Conservation (phyloP, 2,329 filamentous ascomycete genomes). For the Chrysoporthe puriensis region DNA sequence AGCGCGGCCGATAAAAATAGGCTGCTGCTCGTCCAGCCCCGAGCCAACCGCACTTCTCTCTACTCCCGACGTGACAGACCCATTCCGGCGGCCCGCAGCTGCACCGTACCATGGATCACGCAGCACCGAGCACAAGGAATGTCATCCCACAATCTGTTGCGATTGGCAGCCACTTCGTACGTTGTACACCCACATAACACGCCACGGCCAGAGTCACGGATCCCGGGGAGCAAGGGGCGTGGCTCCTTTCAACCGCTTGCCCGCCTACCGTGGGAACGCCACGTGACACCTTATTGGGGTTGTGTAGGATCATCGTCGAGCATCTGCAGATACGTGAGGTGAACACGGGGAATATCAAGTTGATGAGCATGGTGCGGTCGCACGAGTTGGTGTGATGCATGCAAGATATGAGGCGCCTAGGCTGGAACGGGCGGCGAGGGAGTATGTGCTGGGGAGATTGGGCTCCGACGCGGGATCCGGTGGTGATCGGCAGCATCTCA, state of each 20-base stretch:
- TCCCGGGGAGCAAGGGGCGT: not conserved
- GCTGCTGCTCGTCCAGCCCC: not conserved
- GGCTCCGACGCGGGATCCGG: not conserved
- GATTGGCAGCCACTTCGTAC: conserved; percentile 4
- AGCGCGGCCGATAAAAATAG: no score
- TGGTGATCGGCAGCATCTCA: no score
- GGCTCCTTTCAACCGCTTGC: not conserved
- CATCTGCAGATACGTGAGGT: not conserved
- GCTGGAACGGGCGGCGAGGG: not conserved
- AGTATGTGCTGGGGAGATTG: not conserved
- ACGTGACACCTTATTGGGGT: not conserved
- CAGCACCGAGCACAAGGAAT: not conserved
- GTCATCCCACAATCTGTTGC: not conserved
- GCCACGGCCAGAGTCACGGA: not conserved
- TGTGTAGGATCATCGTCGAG: not conserved
- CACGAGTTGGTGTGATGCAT: not conserved
- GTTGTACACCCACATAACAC: not conserved
- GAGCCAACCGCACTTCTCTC: not conserved
- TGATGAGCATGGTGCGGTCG: not conserved
- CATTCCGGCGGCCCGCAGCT: not conserved
- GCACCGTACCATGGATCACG: not conserved
- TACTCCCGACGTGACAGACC: not conserved
- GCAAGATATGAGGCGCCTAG: not conserved
- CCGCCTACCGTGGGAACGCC: conserved; percentile 1
- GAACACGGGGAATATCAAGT: not conserved